phyloP scores from a whole-genome alignment of 257 asterid species.

The Galeopsis tetrahit region DNA sequence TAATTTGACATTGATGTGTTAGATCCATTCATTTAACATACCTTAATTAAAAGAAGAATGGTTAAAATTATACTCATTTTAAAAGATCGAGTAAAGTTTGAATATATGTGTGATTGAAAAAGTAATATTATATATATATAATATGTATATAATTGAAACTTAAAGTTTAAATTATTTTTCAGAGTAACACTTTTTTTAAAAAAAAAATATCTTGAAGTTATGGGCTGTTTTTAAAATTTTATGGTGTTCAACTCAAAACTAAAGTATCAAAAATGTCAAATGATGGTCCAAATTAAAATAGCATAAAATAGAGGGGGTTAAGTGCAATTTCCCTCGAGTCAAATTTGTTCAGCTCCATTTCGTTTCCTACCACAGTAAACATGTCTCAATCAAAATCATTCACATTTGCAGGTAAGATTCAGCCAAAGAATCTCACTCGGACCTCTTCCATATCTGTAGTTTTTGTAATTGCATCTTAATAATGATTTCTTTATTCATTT shows the following conservation, averaged over 20 bases:
- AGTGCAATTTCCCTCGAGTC: conserved; percentile 28
- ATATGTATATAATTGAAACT: not conserved
- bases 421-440: conserved; percentile 40
- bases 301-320: conserved; percentile 11
- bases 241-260: not conserved
- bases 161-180: too few relatives aligned
- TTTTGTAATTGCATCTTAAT: not conserved
- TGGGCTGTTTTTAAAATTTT: not conserved
- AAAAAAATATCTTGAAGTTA: too few relatives aligned
- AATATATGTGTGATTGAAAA: too few relatives aligned
- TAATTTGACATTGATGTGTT: too few relatives aligned
- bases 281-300: conserved; percentile 7
- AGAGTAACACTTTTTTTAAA: not conserved
- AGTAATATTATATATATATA: not conserved
- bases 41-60: too few relatives aligned
- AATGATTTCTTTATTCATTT: conserved; percentile 30
- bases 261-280: not conserved
- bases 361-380: conserved; percentile 37
- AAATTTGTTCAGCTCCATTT: conserved; percentile 34
- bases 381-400: conserved; percentile 37
- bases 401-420: conserved; percentile 36
- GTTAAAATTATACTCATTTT: too few relatives aligned
- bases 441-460: conserved; percentile 35
- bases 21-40: too few relatives aligned
- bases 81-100: too few relatives aligned